Evolutionary conservation across 1,139 yeast genomes (phyloP), one percentile per base, ranked within the genome.

Genomic region (Taphrina sp.): DNA sequence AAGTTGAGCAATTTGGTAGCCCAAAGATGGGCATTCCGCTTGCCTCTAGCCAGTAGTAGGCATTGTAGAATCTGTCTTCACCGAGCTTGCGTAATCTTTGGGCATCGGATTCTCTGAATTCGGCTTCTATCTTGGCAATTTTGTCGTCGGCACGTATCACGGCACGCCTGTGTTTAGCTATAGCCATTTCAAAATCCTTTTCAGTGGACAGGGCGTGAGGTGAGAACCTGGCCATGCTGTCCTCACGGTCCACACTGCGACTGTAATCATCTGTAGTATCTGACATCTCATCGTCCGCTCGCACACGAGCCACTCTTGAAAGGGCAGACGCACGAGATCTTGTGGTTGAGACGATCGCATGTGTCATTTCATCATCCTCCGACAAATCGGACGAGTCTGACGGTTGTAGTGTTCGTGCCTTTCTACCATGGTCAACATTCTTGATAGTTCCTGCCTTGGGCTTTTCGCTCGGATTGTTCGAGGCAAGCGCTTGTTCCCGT

Each of bases 41-140:
- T 61, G 79, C 76, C 66, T 92, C 97, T 66, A 90, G 82, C 96
- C 96, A 92, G 95, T 95, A 94, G 68, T 90, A 92, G 62, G 92
- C 75, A 70, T 92, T 94, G 67, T 75, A 88, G 60, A 80, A 78
- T 56, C 95, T 74, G 68, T 92, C 99, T 61, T 82, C 78, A 3
- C 99, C 99, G 26, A 92, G 72, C 49, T 81, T 74, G 59, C 80
- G 79, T 42, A 89, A 77, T 59, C 98, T 72, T 67, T 89, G 96
- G 60, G 85, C 77, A 65, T 90, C 96, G 16, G 69, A 62, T 16
- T 63, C 64, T 2, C 69, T 64, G 23, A 73, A 61, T 51, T 67
- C 67, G 16, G 61, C 62, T 61, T 81, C 74, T 1, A 68, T 64
- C 28, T 71, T 72, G 4, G 80, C 76, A 10, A 80, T 64, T n/a